These are phyloP conservation scores for Golubevia sp. DNA, from an alignment of 1,284 basidiomycete genomes.

Conservation along the genomic window DNA sequence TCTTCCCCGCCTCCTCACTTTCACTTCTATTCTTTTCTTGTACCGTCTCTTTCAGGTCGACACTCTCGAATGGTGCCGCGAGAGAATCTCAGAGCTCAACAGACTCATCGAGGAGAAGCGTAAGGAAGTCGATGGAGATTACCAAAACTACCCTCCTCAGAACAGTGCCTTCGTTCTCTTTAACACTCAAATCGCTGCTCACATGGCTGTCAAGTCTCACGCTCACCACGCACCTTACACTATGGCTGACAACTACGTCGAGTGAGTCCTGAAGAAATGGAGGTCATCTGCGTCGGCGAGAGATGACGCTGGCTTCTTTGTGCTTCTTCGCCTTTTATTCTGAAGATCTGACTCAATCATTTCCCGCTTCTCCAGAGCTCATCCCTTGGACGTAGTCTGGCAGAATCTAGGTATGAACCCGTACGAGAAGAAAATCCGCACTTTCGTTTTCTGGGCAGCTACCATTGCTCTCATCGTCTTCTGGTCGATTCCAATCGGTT, in stretches of 20 bases:
- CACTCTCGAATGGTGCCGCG: conserved; percentile 54
- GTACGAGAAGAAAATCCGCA: conserved; percentile 58
- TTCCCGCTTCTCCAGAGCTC: no score
- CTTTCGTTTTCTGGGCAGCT: conserved; percentile 42
- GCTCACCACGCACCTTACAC: conserved; percentile 50
- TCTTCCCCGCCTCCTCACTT: neutral
- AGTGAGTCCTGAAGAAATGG: no score
- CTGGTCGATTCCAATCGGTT: conserved; percentile 48
- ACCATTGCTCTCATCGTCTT: conserved; percentile 51
- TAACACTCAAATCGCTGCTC: conserved; percentile 51
- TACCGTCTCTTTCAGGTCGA: no score
- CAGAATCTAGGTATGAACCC: conserved; percentile 60
- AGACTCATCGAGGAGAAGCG: conserved; percentile 44
- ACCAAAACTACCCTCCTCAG: conserved; percentile 52
- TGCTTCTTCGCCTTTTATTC: no score
- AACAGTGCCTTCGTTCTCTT: conserved; percentile 59
- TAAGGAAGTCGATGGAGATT: conserved; percentile 38
- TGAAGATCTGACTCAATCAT: no score
- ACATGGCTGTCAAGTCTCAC: conserved; percentile 39
- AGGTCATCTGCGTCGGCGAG: no score
- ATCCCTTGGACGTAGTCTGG: conserved; percentile 57
- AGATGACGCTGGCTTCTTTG: no score
- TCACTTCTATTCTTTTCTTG: no score
- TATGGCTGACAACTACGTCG: conserved; percentile 51
- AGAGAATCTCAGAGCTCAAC: conserved; percentile 52